Percentiles rank a stretch among this genome's conserved stretches.
These are phyloP conservation scores for Comarum palustre DNA, from an alignment of 306 rosid genomes.

Conservation along the genomic window DNA sequence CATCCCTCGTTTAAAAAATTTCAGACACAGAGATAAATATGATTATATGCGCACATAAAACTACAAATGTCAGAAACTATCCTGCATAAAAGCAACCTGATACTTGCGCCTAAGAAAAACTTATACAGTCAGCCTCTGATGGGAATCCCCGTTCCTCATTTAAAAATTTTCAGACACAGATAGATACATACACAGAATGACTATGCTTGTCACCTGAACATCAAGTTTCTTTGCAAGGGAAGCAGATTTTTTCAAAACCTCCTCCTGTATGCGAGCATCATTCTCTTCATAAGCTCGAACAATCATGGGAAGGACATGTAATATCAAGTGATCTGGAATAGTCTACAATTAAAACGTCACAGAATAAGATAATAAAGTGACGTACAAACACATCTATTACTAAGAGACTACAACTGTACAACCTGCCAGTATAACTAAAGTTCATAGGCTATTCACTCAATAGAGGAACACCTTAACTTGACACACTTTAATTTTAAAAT, in stretches of 20 bases:
- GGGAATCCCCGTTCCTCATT: background rate
- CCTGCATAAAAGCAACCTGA: background rate
- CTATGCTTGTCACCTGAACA: conserved; percentile 58
- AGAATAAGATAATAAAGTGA: conserved; percentile 10
- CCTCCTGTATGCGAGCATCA: conserved; percentile 97
- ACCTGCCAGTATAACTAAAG: background rate
- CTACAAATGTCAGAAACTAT: background rate
- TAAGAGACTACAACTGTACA: background rate
- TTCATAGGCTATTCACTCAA: background rate
- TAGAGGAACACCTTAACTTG: background rate
- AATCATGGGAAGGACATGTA: conserved; percentile 90
- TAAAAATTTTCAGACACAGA: background rate
- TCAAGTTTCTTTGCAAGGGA: conserved; percentile 79
- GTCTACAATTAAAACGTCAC: conserved; percentile 52
- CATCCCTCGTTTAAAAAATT: background rate
- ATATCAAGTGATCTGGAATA: conserved; percentile 68
- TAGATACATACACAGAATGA: background rate
- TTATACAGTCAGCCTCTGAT: too few species aligned
- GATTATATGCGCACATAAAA: background rate
- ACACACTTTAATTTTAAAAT: background rate
- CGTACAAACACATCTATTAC: background rate
- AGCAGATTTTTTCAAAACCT: conserved; percentile 78
- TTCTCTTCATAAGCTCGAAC: conserved; percentile 88
- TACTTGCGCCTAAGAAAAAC: background rate
- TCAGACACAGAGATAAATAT: background rate